A percentile compares a stretch with the other conserved stretches of the same genome.
Conservation (phyloP, 805 yeast genomes). For the Pichia eremophila region DNA sequence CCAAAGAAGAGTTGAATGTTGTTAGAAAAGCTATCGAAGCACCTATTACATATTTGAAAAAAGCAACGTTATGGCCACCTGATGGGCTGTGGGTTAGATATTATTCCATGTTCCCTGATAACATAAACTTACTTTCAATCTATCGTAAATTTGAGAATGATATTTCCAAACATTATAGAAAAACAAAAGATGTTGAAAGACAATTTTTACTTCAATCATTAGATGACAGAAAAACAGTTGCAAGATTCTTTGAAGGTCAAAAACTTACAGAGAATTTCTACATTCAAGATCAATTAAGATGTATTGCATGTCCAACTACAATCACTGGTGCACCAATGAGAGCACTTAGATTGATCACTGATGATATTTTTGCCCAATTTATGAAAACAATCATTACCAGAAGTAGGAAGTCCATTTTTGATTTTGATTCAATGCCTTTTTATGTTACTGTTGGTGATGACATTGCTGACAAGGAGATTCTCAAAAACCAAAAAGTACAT, state of each 20-base stretch:
- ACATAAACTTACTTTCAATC: slow-evolving; percentile 36
- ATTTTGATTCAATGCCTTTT: slow-evolving; percentile 29
- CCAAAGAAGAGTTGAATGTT: slow-evolving; percentile 31
- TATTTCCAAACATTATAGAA: slow-evolving; percentile 17
- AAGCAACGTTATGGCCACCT: slow-evolving; percentile 78
- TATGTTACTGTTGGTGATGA: slow-evolving; percentile 20
- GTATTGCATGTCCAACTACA: slow-evolving; percentile 30
- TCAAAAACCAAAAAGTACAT: slow-evolving; percentile 9
- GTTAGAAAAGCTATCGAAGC: slow-evolving; percentile 40
- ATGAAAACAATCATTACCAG: slow-evolving; percentile 49
- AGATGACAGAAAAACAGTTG: slow-evolving; percentile 17
- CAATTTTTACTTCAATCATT: slow-evolving; percentile 23
- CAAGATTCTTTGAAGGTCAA: slow-evolving; percentile 20
- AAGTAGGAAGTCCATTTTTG: slow-evolving; percentile 45
- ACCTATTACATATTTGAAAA: slow-evolving; percentile 41
- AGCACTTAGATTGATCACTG: slow-evolving; percentile 19
- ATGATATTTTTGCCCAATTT: slow-evolving; percentile 36
- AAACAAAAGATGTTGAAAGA: slow-evolving; percentile 8
- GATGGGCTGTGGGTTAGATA: slow-evolving; percentile 58
- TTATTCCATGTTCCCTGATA: slow-evolving; percentile 49
- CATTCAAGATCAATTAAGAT: slow-evolving; percentile 25
- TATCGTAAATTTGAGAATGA: slow-evolving; percentile 40
- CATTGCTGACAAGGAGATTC: slow-evolving; percentile 3
- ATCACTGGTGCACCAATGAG: slow-evolving; percentile 15
- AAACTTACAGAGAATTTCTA: slow-evolving; percentile 18